phyloP scores from a whole-genome alignment of 331 rosid genomes.

The Pyrus hybrid region DNA sequence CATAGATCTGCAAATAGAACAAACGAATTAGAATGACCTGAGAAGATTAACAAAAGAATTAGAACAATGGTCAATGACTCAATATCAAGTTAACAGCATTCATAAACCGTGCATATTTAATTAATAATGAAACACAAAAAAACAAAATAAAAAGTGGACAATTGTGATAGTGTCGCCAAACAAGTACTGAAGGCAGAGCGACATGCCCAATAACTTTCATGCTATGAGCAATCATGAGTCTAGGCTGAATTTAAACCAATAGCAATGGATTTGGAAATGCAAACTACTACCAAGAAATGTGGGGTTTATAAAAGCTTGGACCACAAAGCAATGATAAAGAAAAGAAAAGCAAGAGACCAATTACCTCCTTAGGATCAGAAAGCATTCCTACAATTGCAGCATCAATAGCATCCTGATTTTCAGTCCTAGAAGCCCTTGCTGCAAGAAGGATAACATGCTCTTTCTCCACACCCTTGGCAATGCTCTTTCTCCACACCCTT shows the following conservation, averaged over 20 bases:
- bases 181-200: neutral
- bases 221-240: neutral
- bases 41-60: too few relatives aligned
- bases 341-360: neutral
- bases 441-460: conserved; percentile 76
- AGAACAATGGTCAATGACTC: neutral
- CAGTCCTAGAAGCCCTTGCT: conserved; percentile 97
- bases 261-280: neutral
- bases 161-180: neutral
- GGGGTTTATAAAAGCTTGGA: neutral
- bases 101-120: neutral
- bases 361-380: conserved; percentile 96
- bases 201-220: neutral
- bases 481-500: conserved; percentile 95
- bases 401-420: conserved; percentile 98
- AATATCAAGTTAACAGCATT: neutral
- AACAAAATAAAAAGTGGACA: neutral
- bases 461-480: too few relatives aligned
- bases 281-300: neutral
- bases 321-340: neutral
- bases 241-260: neutral
- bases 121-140: neutral
- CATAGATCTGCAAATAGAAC: conserved; percentile 69
- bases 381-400: conserved; percentile 98
- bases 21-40: conserved; percentile 3